Percentiles rank a stretch among this genome's conserved stretches.
phyloP scores from a whole-genome alignment of 208 protist genomes.

The Crithidia brevicula region DNA sequence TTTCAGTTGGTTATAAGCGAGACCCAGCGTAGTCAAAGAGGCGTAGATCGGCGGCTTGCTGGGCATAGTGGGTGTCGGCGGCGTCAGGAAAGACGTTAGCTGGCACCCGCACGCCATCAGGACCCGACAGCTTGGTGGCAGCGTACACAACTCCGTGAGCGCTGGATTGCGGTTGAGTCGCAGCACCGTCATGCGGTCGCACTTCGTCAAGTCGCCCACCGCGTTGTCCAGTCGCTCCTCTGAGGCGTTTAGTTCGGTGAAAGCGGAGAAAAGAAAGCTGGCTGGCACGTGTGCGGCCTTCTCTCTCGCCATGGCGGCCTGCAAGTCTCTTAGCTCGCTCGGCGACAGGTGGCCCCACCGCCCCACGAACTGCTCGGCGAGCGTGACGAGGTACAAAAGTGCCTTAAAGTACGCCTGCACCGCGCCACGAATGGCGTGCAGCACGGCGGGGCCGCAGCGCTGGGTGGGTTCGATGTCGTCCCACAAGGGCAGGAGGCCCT shows the following conservation, averaged over 20 bases:
- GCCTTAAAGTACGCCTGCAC: conserved; percentile 39
- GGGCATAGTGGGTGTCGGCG: not conserved
- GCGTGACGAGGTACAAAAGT: conserved; percentile 41
- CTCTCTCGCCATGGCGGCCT: conserved; percentile 49
- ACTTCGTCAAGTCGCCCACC: conserved; percentile 46
- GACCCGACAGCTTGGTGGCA: conserved; percentile 62
- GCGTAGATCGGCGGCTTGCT: conserved; percentile 20
- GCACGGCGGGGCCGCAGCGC: conserved; percentile 43
- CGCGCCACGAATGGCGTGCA: conserved; percentile 35
- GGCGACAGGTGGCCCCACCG: conserved; percentile 58
- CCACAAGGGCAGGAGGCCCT: conserved; percentile 42
- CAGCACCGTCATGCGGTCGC: conserved; percentile 50
- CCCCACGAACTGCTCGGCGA: conserved; percentile 26
- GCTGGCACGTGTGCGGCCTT: conserved; percentile 36
- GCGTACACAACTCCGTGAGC: conserved; percentile 46
- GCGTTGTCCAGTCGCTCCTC: conserved; percentile 39
- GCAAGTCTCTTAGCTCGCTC: conserved; percentile 46
- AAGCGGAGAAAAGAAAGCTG: conserved; percentile 46
- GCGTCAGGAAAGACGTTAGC: conserved; percentile 24
- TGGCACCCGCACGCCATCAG: conserved; percentile 63
- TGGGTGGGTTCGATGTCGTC: conserved; percentile 39
- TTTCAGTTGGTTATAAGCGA: conserved; percentile 66
- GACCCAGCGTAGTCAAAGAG: conserved; percentile 49
- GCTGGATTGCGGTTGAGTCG: conserved; percentile 59
- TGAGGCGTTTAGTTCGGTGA: conserved; percentile 61